phyloP scores from a whole-genome alignment of 495 filamentous ascomycete species.

The Coniosporium apollinis region DNA sequence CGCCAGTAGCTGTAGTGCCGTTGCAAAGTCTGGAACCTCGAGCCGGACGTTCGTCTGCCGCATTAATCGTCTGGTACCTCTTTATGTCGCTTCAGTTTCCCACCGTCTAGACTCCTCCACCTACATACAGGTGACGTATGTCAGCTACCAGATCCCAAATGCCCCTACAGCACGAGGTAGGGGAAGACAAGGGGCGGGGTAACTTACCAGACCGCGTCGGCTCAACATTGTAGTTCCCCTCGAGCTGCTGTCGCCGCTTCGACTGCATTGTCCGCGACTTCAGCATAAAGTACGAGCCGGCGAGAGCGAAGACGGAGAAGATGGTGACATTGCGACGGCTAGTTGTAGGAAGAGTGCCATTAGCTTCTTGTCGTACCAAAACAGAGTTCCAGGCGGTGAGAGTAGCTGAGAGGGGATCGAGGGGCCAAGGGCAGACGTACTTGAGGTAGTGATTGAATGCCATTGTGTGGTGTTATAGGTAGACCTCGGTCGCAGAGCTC shows the following conservation, averaged over 20 bases:
- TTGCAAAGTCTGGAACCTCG: neutral
- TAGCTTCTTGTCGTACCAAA: neutral
- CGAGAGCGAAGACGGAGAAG: constrained; percentile 9
- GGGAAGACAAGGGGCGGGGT: neutral
- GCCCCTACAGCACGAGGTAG: neutral
- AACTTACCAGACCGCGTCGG: constrained; percentile 12
- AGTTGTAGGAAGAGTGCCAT: neutral
- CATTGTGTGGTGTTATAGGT: constrained; percentile 2
- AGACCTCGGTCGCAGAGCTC: no score
- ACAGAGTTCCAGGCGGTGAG: neutral
- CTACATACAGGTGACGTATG: neutral
- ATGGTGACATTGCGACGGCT: constrained; percentile 11
- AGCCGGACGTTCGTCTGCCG: neutral
- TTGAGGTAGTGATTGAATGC: constrained; percentile 3
- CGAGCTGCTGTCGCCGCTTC: constrained; percentile 7
- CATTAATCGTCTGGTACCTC: neutral
- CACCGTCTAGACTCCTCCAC: constrained; percentile 3
- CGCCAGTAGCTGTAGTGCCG: neutral
- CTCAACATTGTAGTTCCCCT: constrained; percentile 11
- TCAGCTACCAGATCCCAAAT: neutral
- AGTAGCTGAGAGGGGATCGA: neutral
- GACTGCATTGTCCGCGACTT: constrained; percentile 10
- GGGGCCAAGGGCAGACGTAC: neutral
- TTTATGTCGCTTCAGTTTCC: no score
- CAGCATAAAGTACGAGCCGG: constrained; percentile 9